Base-by-base conservation (phyloP, 345 rosid species). In the Hibiscus tridactylites region DNA sequence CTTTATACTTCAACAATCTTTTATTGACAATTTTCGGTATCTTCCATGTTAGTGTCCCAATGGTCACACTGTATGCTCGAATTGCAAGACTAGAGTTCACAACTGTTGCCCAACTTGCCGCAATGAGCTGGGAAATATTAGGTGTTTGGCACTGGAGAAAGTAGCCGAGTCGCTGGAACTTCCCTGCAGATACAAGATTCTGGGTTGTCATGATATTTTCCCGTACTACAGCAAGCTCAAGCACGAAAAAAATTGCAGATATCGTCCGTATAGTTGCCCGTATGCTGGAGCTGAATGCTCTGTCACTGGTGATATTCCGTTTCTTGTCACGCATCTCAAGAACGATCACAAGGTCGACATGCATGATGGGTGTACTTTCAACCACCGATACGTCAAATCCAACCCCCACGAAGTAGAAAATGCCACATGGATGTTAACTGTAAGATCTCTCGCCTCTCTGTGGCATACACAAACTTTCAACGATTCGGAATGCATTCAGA, bases 351-450 rank as follows among this genome's bases (percentile, higher is more conserved):
- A 87, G 77, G 98, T 93, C 68, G 97, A 93, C 76, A 87, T 90
- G 97, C 97, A 91, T 62, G 86, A 88, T 61, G 96, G 98, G 0
- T 84, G 90, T 69, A 86, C 91, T 17, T 93, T 91, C 83, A 91
- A 90, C 78, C 96, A 93, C 77, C 83, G 94, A 77, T 93, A 93
- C 77, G 96, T 91, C 16, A 91, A 93, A 73, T 81, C 97, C 65
- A 86, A 88, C 80, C 90, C 98, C 3, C 87, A 77, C 2, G 98
- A 90, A 79, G 90, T 91, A n/a, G 97, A 91, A 76, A 91, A 93
- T 66, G 98, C 98, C 65, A 93, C 96, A 50, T 91, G 98, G 95
- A 93, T 90, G 98, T 80, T 91, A 71, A 93, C 98, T 52, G 98
- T 93, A 83, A 88, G 84, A 71, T 58, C 56, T 68, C 71, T 50